Evolutionary conservation across 306 rosid genomes (phyloP).

Genomic region (Arachis hypogaea): DNA sequence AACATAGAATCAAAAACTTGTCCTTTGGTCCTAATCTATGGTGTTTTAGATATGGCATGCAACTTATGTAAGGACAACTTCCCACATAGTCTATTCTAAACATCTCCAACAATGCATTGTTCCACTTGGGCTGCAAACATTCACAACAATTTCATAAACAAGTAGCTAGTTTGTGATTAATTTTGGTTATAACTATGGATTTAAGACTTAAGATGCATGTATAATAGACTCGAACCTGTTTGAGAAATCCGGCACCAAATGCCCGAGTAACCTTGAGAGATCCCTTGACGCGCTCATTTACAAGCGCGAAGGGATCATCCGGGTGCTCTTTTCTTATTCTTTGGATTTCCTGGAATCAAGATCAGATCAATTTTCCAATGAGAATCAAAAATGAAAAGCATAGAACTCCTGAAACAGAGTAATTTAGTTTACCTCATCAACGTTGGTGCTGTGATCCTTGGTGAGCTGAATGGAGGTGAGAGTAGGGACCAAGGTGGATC

Average conservation of each 20-base stretch:
- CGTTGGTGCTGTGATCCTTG: conserved; percentile 86
- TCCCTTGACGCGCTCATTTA: conserved; percentile 95
- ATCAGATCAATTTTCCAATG: conserved; percentile 17
- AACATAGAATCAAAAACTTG: conserved; percentile 84
- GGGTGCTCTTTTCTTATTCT: conserved; percentile 80
- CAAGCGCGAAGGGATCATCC: conserved; percentile 78
- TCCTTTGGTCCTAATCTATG: conserved; percentile 90
- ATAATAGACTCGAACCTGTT: conserved; percentile 63
- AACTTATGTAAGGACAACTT: conserved; percentile 79
- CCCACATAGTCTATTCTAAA: conserved; percentile 94
- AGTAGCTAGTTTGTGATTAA: no score
- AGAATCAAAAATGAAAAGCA: conserved; percentile 28
- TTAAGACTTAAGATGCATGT: background rate
- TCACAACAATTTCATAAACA: no score
- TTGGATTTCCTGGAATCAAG: conserved; percentile 71
- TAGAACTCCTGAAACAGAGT: conserved; percentile 20
- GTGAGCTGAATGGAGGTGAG: conserved; percentile 76
- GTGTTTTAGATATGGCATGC: conserved; percentile 83
- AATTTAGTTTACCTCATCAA: conserved; percentile 59
- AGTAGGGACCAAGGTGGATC: conserved; percentile 53
- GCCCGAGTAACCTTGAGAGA: conserved; percentile 96
- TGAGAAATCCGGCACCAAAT: conserved; percentile 96
- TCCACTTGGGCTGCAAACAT: conserved; percentile 91
- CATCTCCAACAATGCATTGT: conserved; percentile 86
- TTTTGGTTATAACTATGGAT: no score